A percentile compares a stretch with the other conserved stretches of the same genome.
phyloP scores from a whole-genome alignment of 495 filamentous ascomycete genomes.

The Talaromyces stipitatus region DNA sequence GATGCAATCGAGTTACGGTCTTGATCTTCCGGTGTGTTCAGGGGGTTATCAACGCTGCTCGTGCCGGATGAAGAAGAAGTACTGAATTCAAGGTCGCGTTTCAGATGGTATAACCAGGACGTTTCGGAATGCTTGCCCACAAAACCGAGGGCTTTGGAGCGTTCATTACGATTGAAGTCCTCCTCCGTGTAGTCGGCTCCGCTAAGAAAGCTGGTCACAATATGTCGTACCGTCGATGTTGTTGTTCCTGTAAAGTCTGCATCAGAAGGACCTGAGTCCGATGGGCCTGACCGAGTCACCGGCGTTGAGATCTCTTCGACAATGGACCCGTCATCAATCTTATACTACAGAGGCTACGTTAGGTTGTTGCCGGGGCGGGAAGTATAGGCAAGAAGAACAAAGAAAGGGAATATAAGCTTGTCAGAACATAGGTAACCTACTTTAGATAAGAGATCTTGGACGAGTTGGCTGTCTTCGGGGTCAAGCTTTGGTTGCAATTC shows the following conservation, averaged over 20 bases:
- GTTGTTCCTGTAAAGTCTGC: slow-evolving; percentile 17
- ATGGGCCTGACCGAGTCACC: slow-evolving; percentile 12
- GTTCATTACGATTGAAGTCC: slow-evolving; percentile 49
- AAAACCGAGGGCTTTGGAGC: slow-evolving; percentile 46
- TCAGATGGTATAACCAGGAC: slow-evolving; percentile 49
- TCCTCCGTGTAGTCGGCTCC: slow-evolving; percentile 49
- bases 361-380: background rate
- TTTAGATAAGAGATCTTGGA: slow-evolving; percentile 28
- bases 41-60: background rate
- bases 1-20: slow-evolving; percentile 27
- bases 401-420: background rate
- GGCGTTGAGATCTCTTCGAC: slow-evolving; percentile 11
- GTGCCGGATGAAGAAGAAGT: background rate
- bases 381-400: background rate
- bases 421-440: slow-evolving; percentile 11
- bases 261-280: slow-evolving; percentile 12
- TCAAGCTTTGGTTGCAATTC: slow-evolving; percentile 30
- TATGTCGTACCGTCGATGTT: slow-evolving; percentile 9
- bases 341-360: slow-evolving; percentile 8
- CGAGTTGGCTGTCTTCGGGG: slow-evolving; percentile 20
- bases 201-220: slow-evolving; percentile 32
- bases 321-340: slow-evolving; percentile 6
- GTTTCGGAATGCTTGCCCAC: slow-evolving; percentile 58
- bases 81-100: slow-evolving; percentile 27
- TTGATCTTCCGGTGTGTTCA: slow-evolving; percentile 9